phyloP scores from a whole-genome alignment of 1,284 basidiomycete species.

The Tilletia walkeri region DNA sequence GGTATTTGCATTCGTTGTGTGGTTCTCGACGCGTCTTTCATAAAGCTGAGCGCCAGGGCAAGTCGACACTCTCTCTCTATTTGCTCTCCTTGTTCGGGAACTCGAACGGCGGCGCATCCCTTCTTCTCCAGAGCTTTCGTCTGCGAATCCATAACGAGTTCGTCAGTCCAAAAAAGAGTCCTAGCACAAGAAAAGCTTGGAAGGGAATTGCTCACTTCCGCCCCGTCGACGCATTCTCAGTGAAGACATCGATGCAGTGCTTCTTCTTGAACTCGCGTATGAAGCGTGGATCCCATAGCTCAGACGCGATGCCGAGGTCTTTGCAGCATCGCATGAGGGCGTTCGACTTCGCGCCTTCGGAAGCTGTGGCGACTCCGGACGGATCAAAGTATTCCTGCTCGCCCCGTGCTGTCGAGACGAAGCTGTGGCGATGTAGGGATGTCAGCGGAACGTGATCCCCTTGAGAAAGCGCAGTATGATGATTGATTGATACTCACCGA shows the following conservation, averaged over 20 bases:
- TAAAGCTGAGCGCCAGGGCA: no score
- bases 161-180: neutral
- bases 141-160: slow-evolving; percentile 13
- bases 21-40: no score
- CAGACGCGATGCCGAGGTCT: slow-evolving; percentile 90
- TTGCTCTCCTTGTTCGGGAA: slow-evolving; percentile 55
- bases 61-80: neutral
- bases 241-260: slow-evolving; percentile 81
- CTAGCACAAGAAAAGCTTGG: neutral
- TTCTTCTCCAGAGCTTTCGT: slow-evolving; percentile 54
- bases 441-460: no score
- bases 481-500: slow-evolving; percentile 61
- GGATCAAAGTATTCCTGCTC: slow-evolving; percentile 98
- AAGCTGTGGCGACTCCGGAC: slow-evolving; percentile 84
- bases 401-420: slow-evolving; percentile 86
- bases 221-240: slow-evolving; percentile 75
- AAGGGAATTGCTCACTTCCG: slow-evolving; percentile 71
- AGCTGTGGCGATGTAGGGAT: slow-evolving; percentile 58
- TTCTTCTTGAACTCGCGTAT: slow-evolving; percentile 88
- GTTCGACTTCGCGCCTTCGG: slow-evolving; percentile 93
- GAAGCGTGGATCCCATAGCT: slow-evolving; percentile 95
- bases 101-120: slow-evolving; percentile 49
- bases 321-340: slow-evolving; percentile 98
- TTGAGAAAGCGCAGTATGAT: neutral
- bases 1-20: no score